Conservation (phyloP, 345 rosid species). For the Hibiscus mutabilis region DNA sequence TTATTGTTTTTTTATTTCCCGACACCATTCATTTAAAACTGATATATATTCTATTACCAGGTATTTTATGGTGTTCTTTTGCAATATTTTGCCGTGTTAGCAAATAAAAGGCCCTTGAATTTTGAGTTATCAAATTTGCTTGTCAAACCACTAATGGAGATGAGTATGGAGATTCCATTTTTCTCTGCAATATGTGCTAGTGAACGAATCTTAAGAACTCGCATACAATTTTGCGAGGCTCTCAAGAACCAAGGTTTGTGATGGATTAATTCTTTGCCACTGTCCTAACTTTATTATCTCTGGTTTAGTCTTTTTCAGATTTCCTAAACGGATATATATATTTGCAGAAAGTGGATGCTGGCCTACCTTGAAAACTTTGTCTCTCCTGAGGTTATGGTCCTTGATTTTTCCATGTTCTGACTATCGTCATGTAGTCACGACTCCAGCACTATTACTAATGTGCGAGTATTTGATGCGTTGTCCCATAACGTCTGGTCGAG, state of each 20-base stretch:
- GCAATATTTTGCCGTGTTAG: constrained; percentile 82
- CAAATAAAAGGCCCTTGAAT: constrained; percentile 65
- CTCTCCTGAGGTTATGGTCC: constrained; percentile 86
- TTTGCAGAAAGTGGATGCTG: constrained; percentile 64
- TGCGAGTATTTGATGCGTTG: constrained; percentile 95
- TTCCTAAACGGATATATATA: background rate
- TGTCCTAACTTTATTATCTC: background rate
- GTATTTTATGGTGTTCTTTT: constrained; percentile 81
- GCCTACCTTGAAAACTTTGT: constrained; percentile 86
- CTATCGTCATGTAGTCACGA: constrained; percentile 89
- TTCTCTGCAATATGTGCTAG: constrained; percentile 98
- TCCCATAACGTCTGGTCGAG: constrained; percentile 71
- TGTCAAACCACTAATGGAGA: constrained; percentile 81
- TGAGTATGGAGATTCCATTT: constrained; percentile 85
- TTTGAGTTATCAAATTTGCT: constrained; percentile 70
- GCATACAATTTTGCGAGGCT: constrained; percentile 64
- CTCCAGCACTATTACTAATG: constrained; percentile 76
- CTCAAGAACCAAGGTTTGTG: constrained; percentile 65
- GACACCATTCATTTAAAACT: background rate
- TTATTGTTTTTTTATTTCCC: background rate
- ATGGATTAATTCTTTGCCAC: background rate
- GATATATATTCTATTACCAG: constrained; percentile 37
- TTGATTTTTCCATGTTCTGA: constrained; percentile 94
- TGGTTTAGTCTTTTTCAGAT: constrained; percentile 1
- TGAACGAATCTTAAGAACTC: constrained; percentile 54